Conservation (phyloP, 2,329 filamentous ascomycete species). For the Epichloe sibirici region DNA sequence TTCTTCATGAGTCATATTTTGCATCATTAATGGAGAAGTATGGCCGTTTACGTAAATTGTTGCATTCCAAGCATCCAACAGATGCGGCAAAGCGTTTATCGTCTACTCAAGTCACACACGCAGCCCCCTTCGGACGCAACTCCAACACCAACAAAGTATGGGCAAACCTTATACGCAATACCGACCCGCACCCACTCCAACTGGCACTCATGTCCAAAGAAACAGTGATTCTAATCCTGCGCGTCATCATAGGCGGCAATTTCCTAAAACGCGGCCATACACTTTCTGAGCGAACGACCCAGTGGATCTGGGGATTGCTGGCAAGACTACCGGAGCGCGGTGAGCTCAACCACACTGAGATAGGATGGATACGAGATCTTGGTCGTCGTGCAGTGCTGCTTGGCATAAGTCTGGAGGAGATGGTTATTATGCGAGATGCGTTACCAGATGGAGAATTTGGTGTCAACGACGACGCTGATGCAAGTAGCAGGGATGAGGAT, state of each 20-base stretch:
- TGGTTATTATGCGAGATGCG: constrained; percentile 34
- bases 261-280: constrained; percentile 48
- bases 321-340: constrained; percentile 63
- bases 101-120: constrained; percentile 40
- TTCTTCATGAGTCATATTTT: constrained; percentile 56
- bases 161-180: constrained; percentile 37
- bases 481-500: constrained; percentile 28
- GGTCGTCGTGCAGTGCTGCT: constrained; percentile 62
- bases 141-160: constrained; percentile 39
- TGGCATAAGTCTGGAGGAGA: constrained; percentile 40
- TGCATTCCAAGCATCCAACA: constrained; percentile 44
- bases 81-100: constrained; percentile 40
- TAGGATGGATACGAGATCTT: constrained; percentile 65
- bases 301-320: constrained; percentile 78
- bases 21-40: constrained; percentile 54
- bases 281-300: constrained; percentile 54
- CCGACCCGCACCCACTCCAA: constrained; percentile 47
- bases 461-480: constrained; percentile 33
- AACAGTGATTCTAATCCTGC: constrained; percentile 53
- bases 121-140: constrained; percentile 39
- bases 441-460: constrained; percentile 29
- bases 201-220: constrained; percentile 54
- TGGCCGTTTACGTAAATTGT: constrained; percentile 44
- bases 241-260: constrained; percentile 51
- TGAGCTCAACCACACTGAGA: constrained; percentile 61